phyloP scores from a whole-genome alignment of 2,329 filamentous ascomycete species.

The Fusarium sterilihyphosum region DNA sequence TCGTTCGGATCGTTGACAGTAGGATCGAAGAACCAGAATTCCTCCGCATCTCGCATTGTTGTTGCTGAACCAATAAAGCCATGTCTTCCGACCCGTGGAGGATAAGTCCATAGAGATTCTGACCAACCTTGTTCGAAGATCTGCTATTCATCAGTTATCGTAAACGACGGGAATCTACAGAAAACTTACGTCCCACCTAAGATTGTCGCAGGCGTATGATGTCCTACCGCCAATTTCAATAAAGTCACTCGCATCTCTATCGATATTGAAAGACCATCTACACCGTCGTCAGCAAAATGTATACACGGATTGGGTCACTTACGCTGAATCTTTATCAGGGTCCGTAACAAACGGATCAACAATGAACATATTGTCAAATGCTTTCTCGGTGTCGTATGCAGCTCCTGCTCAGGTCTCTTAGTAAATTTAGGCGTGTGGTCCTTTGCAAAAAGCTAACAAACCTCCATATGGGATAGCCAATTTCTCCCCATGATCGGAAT shows the following conservation, averaged over 20 bases:
- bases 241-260: conserved; percentile 43
- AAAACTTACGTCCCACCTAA: conserved; percentile 50
- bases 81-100: conserved; percentile 49
- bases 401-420: conserved; percentile 39
- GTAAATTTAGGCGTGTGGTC: background rate
- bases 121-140: conserved; percentile 53
- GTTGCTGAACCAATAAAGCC: conserved; percentile 57
- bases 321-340: conserved; percentile 39
- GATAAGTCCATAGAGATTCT: conserved; percentile 55
- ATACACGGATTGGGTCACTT: background rate
- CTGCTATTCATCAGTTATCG: conserved; percentile 26
- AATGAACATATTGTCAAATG: conserved; percentile 52
- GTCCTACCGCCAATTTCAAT: conserved; percentile 44
- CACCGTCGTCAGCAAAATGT: background rate
- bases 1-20: conserved; percentile 50
- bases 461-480: conserved; percentile 56
- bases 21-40: conserved; percentile 50
- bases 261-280: conserved; percentile 49
- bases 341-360: conserved; percentile 42
- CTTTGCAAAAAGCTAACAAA: conserved; percentile 12
- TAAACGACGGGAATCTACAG: background rate
- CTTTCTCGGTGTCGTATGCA: conserved; percentile 52
- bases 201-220: conserved; percentile 47
- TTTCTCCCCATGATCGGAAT: conserved; percentile 52
- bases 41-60: conserved; percentile 49